Base-by-base conservation (phyloP, 2,329 filamentous ascomycete genomes). In the Alternaria gaisen region DNA sequence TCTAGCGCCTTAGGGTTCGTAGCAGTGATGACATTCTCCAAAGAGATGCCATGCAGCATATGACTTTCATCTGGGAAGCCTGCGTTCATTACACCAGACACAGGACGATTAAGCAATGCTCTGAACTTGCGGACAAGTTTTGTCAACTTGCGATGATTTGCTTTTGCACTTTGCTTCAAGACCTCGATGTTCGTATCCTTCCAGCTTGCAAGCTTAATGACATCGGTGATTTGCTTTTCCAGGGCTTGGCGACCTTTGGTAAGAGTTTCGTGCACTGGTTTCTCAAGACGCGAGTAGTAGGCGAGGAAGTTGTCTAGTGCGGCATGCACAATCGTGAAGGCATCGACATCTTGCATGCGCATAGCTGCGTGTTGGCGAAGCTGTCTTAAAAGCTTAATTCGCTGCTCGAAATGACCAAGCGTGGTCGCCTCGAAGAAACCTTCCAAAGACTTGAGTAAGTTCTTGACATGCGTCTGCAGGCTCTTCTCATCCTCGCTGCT, bases 141-240 rank as follows among this genome's bases (percentile, higher is more conserved):
- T 81, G 97, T 97, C 2, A 99, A 86, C 78, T 97, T 97, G 71
- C 91, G 88, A 74, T 99, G 95, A 20, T 94, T 97, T 61, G 90
- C 90, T 70, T 91, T 90, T 1, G 95, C 93, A 77, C 94, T 98
- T 73, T 97, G 93, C 67, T 90, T 88, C 16, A 99, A 82, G 1
- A 93, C 92, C 48, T 90, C 90, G 63, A 99, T 96, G 72, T 98
- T 99, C 22, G 92, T 97, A 70, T 99, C 95, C 77, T 97, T 97
- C 96, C 96, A 99, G 78, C 93, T 97, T 8, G 94, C 93, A 70
- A 99, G 83, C 53, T 97, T 88, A 16, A 99, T 86, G n/a, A 97
- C 89, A 69, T 98, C 92, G 75, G 91, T 94, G 85, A 98, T 92
- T 58, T 93, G 89, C 79, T 93, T 97, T 77, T 98, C 94, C n/a